Evolutionary conservation across 148 eudicot species (phyloP), one percentile per base, ranked within the genome.

Genomic region (Vaccinium macrocarpon): DNA sequence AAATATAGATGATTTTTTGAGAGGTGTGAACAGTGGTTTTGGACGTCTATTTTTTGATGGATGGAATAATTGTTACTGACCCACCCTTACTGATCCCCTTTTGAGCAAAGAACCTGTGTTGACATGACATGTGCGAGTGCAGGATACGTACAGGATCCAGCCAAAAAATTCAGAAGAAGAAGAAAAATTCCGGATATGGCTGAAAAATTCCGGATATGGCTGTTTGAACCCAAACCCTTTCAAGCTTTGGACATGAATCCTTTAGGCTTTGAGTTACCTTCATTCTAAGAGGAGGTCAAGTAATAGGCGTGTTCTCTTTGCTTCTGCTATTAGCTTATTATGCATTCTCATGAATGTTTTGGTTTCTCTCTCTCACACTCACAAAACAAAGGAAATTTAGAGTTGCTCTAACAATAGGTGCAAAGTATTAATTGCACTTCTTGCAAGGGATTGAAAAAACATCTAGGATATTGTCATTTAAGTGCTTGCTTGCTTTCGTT

Each of bases 211-310:
- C 46, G 6, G 46, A 42, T 42, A 42, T 5, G 46, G 46, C 46
- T 42, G 46, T 42, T 42, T 42, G 46, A 42, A 42, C 6, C 46
- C 46, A 42, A 42, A 42, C 46, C 46, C 46, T 42, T 42, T 42
- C 4, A 42, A 3, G 46, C 46, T 42, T 42, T 42, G 46, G 46
- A 42, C 6, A 42, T 5, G 46, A 5, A 9, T 64, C 29, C 23
- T 27, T 64, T 38, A 72, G 76, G 76, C 76, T 38, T 72, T 72
- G 48, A 27, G 76, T 72, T 35, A 72, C 76, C 59, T 46, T 50
- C 23, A 51, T 51, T 51, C 55, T 76, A 15, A 49, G 4, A 49
- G 56, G 32, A 50, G 52, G 53, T 49, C 18, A 6, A 29, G 13
- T 70, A 13, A 70, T 56, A 56, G 62, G 62, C 62, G 12, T 72